A percentile compares a stretch with the other conserved stretches of the same genome.
These are phyloP conservation scores for Paraphoma sp. DNA, from an alignment of 2,329 filamentous ascomycete genomes.

Conservation along the genomic window DNA sequence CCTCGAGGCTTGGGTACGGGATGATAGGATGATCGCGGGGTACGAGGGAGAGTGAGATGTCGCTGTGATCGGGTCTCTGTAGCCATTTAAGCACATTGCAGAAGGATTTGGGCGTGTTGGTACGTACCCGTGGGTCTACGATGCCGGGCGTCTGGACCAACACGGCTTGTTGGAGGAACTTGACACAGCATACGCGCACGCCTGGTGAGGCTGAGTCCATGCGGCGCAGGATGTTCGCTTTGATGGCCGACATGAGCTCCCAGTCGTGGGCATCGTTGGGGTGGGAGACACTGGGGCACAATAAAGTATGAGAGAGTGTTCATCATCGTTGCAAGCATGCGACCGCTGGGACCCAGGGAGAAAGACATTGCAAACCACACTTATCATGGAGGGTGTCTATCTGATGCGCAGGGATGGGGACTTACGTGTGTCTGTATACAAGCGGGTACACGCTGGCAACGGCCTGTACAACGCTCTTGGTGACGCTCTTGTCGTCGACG, in stretches of 20 bases:
- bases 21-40: slow-evolving; percentile 83
- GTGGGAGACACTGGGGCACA: slow-evolving; percentile 76
- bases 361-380: slow-evolving; percentile 19
- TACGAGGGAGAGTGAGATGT: slow-evolving; percentile 86
- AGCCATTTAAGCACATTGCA: slow-evolving; percentile 26
- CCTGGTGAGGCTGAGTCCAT: slow-evolving; percentile 83
- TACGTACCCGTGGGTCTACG: slow-evolving; percentile 80
- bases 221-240: slow-evolving; percentile 83
- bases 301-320: slow-evolving; percentile 43
- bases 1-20: slow-evolving; percentile 81
- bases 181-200: slow-evolving; percentile 92
- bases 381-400: slow-evolving; percentile 27
- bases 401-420: slow-evolving; percentile 45
- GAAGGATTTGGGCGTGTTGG: slow-evolving; percentile 6
- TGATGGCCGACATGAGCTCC: slow-evolving; percentile 88
- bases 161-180: slow-evolving; percentile 93
- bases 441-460: slow-evolving; percentile 92
- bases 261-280: slow-evolving; percentile 81
- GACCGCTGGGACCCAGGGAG: slow-evolving; percentile 20
- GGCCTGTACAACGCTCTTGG: slow-evolving; percentile 86
- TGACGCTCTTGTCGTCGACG: slow-evolving; percentile 77
- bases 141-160: slow-evolving; percentile 88
- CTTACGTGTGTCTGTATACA: slow-evolving; percentile 93
- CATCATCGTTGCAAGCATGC: slow-evolving; percentile 20
- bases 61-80: slow-evolving; percentile 75